Evolutionary conservation across 1,284 basidiomycete species (phyloP), one percentile per base, ranked within the genome.

Genomic region (Exsudoporus floridanus): DNA sequence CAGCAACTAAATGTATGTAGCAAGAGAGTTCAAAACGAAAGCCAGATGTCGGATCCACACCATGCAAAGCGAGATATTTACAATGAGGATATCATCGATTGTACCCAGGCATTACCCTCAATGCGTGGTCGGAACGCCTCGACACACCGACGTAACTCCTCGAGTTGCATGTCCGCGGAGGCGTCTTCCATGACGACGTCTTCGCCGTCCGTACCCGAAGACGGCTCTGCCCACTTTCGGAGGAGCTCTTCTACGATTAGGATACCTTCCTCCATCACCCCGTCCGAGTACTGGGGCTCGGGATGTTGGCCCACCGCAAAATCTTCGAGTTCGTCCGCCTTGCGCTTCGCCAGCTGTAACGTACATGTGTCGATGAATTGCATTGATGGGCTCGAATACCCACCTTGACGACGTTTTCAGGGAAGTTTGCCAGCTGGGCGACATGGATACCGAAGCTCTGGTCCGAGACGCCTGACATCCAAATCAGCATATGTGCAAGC

Each of bases 361-460:
- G 44, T n/a, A 7, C 19, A 19, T 14, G 19, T 49, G 39, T 41
- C 23, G 25, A 49, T 1, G 7, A 21, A 18, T 41, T 28, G 10
- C 7, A 33, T 18, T 7, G 33, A 7, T 10, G 14, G 2, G 49
- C 5, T 12, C 28, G 8, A 39, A 12, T 30, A 61, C 74, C 59
- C 45, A 94, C 91, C 77, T 88, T 92, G 55, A 98, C 85, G 5
- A 99, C 95, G 56, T 85, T 88, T 51, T 95, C 90, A 0, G 96
- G 97, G 73, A 99, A 99, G 66, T 96, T 93, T 12, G 97, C 96
- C 34, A 99, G 77, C 68, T 96, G 84, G 0, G 97, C 97, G 19
- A 99, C 97, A 62, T 99, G 95, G 41, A 99, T 99, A 73, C 97
- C 97, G 65, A 98, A 98, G 67, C 92, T 95, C 71, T 98, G 96